phyloP scores from a whole-genome alignment of 139 green algal genomes.

The Spirogloea muscicola region DNA sequence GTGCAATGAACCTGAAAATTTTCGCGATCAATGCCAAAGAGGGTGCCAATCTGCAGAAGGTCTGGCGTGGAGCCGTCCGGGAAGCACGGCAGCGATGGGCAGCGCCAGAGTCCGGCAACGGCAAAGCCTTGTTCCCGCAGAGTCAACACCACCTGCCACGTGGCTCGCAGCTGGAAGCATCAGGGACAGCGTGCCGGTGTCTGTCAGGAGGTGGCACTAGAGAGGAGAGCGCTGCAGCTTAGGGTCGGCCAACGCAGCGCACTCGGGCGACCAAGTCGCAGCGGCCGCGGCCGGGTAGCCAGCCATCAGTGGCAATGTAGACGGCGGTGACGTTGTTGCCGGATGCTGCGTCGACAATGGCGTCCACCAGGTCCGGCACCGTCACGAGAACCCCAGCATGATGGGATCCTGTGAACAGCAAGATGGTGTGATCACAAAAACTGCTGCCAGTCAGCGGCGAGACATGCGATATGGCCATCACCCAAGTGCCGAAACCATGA shows the following conservation, averaged over 20 bases:
- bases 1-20: background rate
- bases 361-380: background rate
- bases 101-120: background rate
- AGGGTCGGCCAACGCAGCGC: no score
- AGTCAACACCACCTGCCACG: no score
- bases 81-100: background rate
- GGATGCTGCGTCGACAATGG: constrained; percentile 2
- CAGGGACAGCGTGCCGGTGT: no score
- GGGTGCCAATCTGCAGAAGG: background rate
- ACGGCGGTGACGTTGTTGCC: background rate
- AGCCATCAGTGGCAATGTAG: constrained; percentile 8
- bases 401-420: no score
- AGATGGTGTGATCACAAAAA: no score
- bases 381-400: background rate
- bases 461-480: no score
- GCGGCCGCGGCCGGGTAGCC: background rate
- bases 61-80: background rate
- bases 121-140: no score
- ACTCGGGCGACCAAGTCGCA: background rate
- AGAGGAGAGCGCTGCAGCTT: no score
- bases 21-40: background rate
- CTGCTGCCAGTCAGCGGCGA: no score
- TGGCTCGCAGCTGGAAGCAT: no score
- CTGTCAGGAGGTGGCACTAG: no score
- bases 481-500: no score